Percentiles rank a stretch among this genome's conserved stretches.
phyloP scores from a whole-genome alignment of 1,284 basidiomycete species.

The Cerrena zonata region DNA sequence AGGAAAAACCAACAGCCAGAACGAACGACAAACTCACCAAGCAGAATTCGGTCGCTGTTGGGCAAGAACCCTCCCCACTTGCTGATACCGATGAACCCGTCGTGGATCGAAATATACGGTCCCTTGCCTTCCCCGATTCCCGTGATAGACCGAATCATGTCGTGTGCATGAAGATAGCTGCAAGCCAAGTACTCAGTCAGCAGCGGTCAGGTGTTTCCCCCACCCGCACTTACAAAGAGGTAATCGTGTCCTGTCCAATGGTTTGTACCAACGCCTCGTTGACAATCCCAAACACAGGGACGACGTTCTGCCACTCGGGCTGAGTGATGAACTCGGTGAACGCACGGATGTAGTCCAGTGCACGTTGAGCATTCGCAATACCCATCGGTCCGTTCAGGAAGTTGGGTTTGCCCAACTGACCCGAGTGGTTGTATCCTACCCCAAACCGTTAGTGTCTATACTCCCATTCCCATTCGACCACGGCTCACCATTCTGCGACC shows the following conservation, averaged over 20 bases:
- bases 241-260: conserved; percentile 34
- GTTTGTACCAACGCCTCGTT: conserved; percentile 35
- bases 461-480: neutral
- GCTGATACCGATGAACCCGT: conserved; percentile 33
- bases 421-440: conserved; percentile 46
- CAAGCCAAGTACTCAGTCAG: conserved; percentile 43
- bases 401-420: conserved; percentile 43
- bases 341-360: conserved; percentile 52
- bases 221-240: conserved; percentile 32
- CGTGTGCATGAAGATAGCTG: conserved; percentile 52
- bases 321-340: conserved; percentile 58
- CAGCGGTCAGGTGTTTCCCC: too few species aligned
- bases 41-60: conserved; percentile 49
- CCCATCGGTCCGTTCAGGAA: conserved; percentile 63
- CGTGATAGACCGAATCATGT: conserved; percentile 50
- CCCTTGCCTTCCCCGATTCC: conserved; percentile 53
- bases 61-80: conserved; percentile 47
- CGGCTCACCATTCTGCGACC: conserved; percentile 64
- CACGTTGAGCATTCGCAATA: conserved; percentile 54
- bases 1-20: too few species aligned
- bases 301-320: conserved; percentile 44
- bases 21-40: conserved; percentile 43
- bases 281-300: conserved; percentile 43
- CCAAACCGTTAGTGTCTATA: conserved; percentile 1
- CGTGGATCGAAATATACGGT: conserved; percentile 50